A percentile compares a stretch with the other conserved stretches of the same genome.
phyloP scores from a whole-genome alignment of 2,329 filamentous ascomycete genomes.

The Pestalotiopsis sp. region DNA sequence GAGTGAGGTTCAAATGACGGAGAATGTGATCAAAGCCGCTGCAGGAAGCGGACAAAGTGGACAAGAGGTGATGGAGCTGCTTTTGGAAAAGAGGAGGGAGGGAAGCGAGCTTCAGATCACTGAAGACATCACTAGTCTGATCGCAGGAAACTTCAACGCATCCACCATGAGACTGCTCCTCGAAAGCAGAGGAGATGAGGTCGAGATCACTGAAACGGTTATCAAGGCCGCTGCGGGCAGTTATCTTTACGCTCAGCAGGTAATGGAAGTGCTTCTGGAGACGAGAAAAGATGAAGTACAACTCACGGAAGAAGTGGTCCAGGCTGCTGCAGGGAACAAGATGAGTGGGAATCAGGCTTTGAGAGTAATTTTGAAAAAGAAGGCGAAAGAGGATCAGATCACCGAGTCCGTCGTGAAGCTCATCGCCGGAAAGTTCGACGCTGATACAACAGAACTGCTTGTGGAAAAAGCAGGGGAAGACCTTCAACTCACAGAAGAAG shows the following conservation, averaged over 20 bases:
- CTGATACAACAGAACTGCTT: background rate
- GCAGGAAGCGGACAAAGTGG: no score
- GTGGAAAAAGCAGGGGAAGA: background rate
- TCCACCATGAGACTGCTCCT: background rate
- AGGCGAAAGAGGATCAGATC: background rate
- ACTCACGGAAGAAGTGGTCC: background rate
- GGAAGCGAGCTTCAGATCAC: background rate
- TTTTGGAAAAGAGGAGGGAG: background rate
- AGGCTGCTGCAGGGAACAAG: background rate
- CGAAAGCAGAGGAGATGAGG: background rate
- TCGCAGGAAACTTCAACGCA: background rate
- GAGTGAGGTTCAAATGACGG: background rate
- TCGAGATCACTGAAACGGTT: background rate
- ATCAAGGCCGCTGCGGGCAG: background rate
- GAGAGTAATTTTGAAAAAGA: background rate
- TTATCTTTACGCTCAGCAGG: background rate
- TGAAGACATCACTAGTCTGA: background rate
- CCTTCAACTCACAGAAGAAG: background rate
- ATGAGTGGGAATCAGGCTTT: background rate
- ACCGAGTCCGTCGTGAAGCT: background rate
- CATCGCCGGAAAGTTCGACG: background rate
- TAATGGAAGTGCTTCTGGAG: background rate
- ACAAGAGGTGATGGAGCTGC: background rate
- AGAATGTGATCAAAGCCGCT: background rate
- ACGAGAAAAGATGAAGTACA: background rate